Evolutionary conservation across 495 filamentous ascomycete genomes (phyloP).

Genomic region (Xylaria flabelliformis): DNA sequence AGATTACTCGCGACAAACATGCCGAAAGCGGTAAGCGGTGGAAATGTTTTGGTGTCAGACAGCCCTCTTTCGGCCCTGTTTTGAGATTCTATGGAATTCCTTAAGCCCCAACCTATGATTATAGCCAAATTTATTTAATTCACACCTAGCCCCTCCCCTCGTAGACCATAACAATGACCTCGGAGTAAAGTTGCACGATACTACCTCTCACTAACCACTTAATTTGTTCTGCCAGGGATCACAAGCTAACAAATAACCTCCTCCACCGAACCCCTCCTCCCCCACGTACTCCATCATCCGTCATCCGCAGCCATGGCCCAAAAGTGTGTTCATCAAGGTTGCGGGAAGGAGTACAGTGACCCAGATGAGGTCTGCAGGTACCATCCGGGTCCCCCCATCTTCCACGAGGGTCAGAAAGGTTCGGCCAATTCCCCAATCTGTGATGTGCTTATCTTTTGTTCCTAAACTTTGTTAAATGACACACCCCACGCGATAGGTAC

Average conservation of each 20-base stretch:
- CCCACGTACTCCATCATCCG: background rate
- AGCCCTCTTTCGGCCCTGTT: background rate
- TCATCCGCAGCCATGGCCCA: slow-evolving; percentile 66
- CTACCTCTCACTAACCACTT: background rate
- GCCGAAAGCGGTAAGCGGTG: slow-evolving; percentile 27
- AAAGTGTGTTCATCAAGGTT: slow-evolving; percentile 96
- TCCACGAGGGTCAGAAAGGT: slow-evolving; percentile 99
- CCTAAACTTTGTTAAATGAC: background rate
- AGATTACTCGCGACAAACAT: background rate
- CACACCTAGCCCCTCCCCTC: background rate
- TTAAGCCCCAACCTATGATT: background rate
- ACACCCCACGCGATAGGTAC: background rate
- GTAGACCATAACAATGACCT: background rate
- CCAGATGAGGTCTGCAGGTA: slow-evolving; percentile 85
- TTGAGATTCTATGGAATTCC: background rate
- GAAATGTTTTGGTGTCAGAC: slow-evolving; percentile 24
- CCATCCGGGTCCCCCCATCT: slow-evolving; percentile 92
- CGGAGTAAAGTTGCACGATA: background rate
- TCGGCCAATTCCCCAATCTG: background rate
- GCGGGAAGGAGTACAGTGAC: slow-evolving; percentile 86
- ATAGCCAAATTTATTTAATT: background rate
- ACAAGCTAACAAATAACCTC: background rate
- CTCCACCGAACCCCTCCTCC: background rate
- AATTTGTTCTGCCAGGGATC: background rate
- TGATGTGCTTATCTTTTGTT: background rate